A percentile compares a stretch with the other conserved stretches of the same genome.
Evolutionary conservation across 2,329 filamentous ascomycete species (phyloP).

Genomic region (Aureobasidium uvarum): DNA sequence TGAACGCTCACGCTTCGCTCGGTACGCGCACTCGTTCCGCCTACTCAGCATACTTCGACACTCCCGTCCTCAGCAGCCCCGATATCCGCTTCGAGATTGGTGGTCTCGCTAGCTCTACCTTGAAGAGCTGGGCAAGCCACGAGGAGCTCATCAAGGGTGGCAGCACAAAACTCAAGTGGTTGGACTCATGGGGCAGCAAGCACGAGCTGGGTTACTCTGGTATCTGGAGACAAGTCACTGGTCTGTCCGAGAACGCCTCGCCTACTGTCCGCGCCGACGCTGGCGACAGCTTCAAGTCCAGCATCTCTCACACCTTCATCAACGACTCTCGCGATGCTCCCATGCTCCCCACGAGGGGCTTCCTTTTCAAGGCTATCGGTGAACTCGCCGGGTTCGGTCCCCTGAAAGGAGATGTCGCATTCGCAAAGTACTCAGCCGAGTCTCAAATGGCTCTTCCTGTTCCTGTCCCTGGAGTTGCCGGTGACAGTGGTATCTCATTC

Average conservation of each 20-base stretch:
- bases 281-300: conserved; percentile 87
- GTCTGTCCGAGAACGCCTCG: conserved; percentile 70
- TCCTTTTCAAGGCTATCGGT: conserved; percentile 71
- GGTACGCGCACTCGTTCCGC: conserved; percentile 89
- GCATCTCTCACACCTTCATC: conserved; percentile 75
- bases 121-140: conserved; percentile 91
- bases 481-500: conserved; percentile 74
- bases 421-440: conserved; percentile 88
- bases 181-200: conserved; percentile 56
- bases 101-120: conserved; percentile 75
- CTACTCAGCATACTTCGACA: conserved; percentile 81
- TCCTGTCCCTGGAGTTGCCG: conserved; percentile 64
- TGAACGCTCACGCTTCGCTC: conserved; percentile 81
- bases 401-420: conserved; percentile 85
- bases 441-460: conserved; percentile 73
- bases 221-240: conserved; percentile 85
- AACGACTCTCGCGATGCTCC: conserved; percentile 80
- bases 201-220: conserved; percentile 80
- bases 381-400: conserved; percentile 87
- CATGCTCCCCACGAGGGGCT: conserved; percentile 78
- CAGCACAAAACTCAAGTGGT: conserved; percentile 73
- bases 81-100: conserved; percentile 77
- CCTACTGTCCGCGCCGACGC: conserved; percentile 80
- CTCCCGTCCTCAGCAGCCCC: conserved; percentile 80
- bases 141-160: conserved; percentile 83